These are phyloP conservation scores for Hypomyces rosellus DNA, from an alignment of 2,329 filamentous ascomycete species.

Conservation along the genomic window DNA sequence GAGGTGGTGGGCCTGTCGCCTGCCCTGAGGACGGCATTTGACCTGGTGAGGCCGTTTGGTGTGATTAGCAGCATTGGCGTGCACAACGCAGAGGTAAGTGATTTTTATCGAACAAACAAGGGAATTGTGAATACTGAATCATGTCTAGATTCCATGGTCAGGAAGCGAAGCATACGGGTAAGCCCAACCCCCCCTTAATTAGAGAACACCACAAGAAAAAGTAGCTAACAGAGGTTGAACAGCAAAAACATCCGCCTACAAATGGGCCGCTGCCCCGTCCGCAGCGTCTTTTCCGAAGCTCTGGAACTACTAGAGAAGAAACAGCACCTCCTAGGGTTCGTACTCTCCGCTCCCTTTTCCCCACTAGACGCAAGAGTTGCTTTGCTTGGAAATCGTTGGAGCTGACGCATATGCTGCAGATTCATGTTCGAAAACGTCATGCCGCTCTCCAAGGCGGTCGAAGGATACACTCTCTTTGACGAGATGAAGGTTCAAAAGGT, in stretches of 20 bases:
- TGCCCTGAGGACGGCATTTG: conserved; percentile 64
- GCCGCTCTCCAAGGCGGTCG: conserved; percentile 58
- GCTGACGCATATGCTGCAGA: conserved; percentile 29
- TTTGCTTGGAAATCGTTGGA: background rate
- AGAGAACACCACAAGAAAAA: background rate
- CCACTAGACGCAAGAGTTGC: background rate
- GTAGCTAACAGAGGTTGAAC: background rate
- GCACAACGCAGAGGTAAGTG: conserved; percentile 60
- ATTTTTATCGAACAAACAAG: conserved; percentile 15
- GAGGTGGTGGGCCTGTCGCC: conserved; percentile 68
- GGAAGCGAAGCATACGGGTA: conserved; percentile 57
- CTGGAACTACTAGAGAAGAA: conserved; percentile 59
- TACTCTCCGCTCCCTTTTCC: conserved; percentile 6
- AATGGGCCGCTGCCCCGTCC: conserved; percentile 72
- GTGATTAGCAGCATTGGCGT: conserved; percentile 70
- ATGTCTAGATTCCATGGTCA: conserved; percentile 54
- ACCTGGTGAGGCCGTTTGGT: conserved; percentile 65
- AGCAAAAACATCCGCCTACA: conserved; percentile 67
- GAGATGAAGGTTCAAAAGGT: conserved; percentile 70
- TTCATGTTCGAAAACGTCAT: conserved; percentile 75
- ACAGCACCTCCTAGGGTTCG: conserved; percentile 50
- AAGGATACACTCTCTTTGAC: conserved; percentile 67
- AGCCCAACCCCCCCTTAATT: conserved; percentile 15
- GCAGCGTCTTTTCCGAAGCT: conserved; percentile 61
- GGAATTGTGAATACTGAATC: background rate